Evolutionary conservation across 208 protist species (phyloP), one percentile per base, ranked within the genome.

Genomic region (Trypanosoma vivax): DNA sequence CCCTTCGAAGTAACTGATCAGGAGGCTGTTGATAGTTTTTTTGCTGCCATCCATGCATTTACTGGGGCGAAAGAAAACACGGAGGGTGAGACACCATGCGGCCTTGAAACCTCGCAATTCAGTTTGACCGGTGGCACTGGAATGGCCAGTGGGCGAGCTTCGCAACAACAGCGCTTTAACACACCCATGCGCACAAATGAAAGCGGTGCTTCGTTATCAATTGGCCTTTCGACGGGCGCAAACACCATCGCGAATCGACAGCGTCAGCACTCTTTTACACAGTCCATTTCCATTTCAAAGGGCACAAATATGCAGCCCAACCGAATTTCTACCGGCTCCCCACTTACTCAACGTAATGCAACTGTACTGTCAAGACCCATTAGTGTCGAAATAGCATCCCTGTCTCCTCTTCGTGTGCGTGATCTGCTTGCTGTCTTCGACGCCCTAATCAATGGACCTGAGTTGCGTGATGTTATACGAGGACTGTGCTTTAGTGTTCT

Each of bases 361-460:
- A n/a, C n/a, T n/a, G n/a, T n/a, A n/a, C n/a, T n/a, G n/a, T n/a
- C n/a, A n/a, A n/a, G n/a, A n/a, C n/a, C n/a, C n/a, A n/a, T n/a
- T n/a, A n/a, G n/a, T n/a, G n/a, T n/a, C n/a, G n/a, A n/a, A n/a
- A n/a, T n/a, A n/a, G n/a, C n/a, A n/a, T n/a, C n/a, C n/a, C n/a
- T n/a, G n/a, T 39, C 63, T 24, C 18, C 37, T 0, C 60, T 73
- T 31, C 60, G 47, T 31, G 33, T 64, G 9, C 53, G 73, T n/a
- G 83, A 91, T 50, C 14, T 84, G 14, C 50, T 88, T 9, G 73
- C 68, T 29, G 83, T 69, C 5, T 23, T 91, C 1, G 71, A 91
- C 50, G 75, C 65, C 5, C 46, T 91, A 1, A 50, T 88, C 16
- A 88, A 88, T 63, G 73, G 73, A 14, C 11, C 30, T 6, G 70